Conservation (phyloP, 306 rosid genomes). For the Acacia melanoxylon region DNA sequence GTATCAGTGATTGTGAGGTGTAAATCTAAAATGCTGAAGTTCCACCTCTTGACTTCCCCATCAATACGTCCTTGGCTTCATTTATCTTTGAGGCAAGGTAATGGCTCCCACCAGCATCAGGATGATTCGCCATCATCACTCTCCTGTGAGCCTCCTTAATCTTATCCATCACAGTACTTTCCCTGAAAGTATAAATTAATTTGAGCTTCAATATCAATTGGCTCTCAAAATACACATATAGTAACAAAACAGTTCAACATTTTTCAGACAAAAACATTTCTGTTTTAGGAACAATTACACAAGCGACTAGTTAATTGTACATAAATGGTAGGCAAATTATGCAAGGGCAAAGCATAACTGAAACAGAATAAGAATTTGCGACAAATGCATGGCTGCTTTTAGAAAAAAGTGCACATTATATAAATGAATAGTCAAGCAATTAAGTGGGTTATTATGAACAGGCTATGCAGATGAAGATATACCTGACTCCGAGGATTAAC, state of each 20-base stretch:
- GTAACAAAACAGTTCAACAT: not conserved
- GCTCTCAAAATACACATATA: not conserved
- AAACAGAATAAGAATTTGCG: not conserved
- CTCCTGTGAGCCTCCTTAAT: constrained; percentile 40
- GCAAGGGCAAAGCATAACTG: not conserved
- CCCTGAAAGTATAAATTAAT: constrained; percentile 9
- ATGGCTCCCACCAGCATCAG: constrained; percentile 46
- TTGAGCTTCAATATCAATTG: not conserved
- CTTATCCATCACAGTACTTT: constrained; percentile 26
- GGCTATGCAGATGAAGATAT: not conserved
- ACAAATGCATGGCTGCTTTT: not conserved
- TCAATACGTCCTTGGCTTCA: constrained; percentile 40
- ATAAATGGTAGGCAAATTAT: not conserved
- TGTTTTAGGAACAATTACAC: not conserved
- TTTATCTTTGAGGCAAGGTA: constrained; percentile 44
- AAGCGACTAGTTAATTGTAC: not conserved
- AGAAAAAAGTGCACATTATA: not conserved
- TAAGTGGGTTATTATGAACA: not conserved
- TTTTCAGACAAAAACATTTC: not conserved
- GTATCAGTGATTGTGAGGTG: not conserved
- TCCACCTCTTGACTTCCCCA: constrained; percentile 12
- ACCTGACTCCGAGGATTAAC: constrained; percentile 40
- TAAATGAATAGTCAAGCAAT: not conserved
- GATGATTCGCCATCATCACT: constrained; percentile 46
- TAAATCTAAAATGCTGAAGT: constrained; percentile 27